phyloP scores from a whole-genome alignment of 306 rosid species.

The Dalbergia cultrata region DNA sequence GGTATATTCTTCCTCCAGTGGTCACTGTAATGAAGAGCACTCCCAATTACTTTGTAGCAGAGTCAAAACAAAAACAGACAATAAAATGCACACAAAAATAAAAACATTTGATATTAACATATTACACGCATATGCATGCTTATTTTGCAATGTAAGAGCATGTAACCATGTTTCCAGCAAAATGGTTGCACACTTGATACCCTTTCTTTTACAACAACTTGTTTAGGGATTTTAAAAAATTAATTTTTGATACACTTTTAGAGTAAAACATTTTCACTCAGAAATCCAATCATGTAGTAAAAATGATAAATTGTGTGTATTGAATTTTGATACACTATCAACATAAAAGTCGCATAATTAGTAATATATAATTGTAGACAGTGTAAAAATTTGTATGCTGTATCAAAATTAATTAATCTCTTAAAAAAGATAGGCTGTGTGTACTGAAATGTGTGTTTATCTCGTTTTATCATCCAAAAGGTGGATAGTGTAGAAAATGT shows the following conservation, averaged over 20 bases:
- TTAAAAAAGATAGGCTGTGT: background rate
- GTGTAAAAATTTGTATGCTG: no score
- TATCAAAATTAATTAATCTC: no score
- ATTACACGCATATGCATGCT: background rate
- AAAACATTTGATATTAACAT: background rate
- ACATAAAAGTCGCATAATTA: no score
- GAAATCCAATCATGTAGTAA: no score
- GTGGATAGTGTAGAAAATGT: background rate
- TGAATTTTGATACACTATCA: no score
- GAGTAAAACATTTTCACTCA: no score
- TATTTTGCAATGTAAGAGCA: constrained; percentile 9
- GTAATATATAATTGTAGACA: no score
- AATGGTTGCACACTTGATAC: background rate
- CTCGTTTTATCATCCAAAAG: no score
- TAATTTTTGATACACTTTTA: no score
- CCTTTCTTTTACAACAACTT: background rate
- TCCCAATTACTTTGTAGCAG: constrained; percentile 41
- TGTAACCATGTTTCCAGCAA: constrained; percentile 1
- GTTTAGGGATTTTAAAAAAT: background rate
- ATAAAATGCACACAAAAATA: constrained; percentile 29
- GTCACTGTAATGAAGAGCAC: constrained; percentile 73
- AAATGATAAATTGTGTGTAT: no score
- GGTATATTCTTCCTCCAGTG: constrained; percentile 94
- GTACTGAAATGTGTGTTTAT: background rate
- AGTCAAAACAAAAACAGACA: constrained; percentile 39